Base-by-base conservation (phyloP, 768 basidiomycete genomes). In the Coprinopsis marcescibilis region DNA sequence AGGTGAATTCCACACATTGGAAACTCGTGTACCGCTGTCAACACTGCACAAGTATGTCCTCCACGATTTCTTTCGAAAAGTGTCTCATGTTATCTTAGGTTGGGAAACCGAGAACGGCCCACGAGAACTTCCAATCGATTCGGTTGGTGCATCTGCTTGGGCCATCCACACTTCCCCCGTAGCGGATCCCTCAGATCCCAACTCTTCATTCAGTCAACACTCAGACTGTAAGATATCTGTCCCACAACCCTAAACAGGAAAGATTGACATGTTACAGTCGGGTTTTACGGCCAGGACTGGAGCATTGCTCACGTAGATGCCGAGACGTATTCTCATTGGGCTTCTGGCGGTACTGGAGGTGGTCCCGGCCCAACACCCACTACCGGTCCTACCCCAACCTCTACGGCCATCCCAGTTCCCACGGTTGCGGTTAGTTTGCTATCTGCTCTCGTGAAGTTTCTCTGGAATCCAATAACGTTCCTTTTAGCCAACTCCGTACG, bases 21-120 rank as follows among this genome's bases (percentile, higher is more conserved):
- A 80, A 80, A 51, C 81, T 77, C 74, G 78, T 81, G 3, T 83
- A 73, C 64, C 69, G 78, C 14, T 83, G 81, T 70, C 76, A 81
- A 55, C 76, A 80, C 60, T 83, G 81, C 65, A 75, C 79, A 35
- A 63, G 78, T 80, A 58, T 49, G 72, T 69, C 19, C 4, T n/a
- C 11, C 17, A 10, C 27, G 12, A 4, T 26, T 4, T 19, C n/a
- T 4, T 43, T 15, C 15, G 10, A 8, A 24, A 21, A 13, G 15
- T 32, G 41, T 15, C 8, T 21, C 24, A 38, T 17, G 23, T 32
- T 46, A 27, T 37, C 23, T 8, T 35, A 65, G 56, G 65, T 62
- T 77, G 69, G 57, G 64, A 72, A 55, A 63, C 60, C 19, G 63
- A 68, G 13, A 52, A 49, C 11, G 68, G 68, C 5, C 59, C 63